Base-by-base conservation (phyloP, 768 basidiomycete genomes). In the Suillus fuscotomentosus region DNA sequence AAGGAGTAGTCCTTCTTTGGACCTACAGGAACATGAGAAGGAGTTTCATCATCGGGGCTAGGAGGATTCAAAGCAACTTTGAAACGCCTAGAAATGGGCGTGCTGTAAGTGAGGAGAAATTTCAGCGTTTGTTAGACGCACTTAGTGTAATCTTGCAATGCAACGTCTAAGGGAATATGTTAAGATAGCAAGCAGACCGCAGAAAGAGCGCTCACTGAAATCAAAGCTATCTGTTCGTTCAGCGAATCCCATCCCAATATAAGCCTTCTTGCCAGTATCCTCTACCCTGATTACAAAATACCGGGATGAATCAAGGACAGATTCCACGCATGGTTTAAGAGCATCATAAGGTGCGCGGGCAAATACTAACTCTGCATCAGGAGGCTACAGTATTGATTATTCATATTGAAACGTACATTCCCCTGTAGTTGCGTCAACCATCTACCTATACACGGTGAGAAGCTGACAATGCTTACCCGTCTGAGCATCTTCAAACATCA, bases 271-370 rank as follows among this genome's bases (percentile, higher is more conserved):
- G 24, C 94, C 94, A 17, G 81, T 82, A 69, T 96, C 95, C 74
- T 97, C 95, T 3, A 97, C 91, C 61, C 94, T 84, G 48, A 97
- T 81, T 17, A 97, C 95, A 72, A 98, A 98, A 74, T 98, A 98
- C 56, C 95, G 87, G 13, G 95, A 96, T 1, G 94, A 96, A 75
- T 98, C 95, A 34, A 97, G 82, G 17, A 96, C 95, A n/a, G 93
- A 91, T 68, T 98, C 95, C n/a, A 98, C 92, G 36, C 86, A 88
- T 5, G 94, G 92, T 64, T 87, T 88, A 51, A 84, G 78, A 17
- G 88, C 82, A 71, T 92, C 89, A 72, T 97, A 98, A 51, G 86
- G 86, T 17, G 94, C 88, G 68, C 86, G 88, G 50, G 96, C 96
- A 79, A 98, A 98, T 62, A 92, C 93, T 92, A 75, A 43, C 65